Evolutionary conservation across 805 yeast species (phyloP).

Genomic region (Wickerhamiella kurtzmanii): DNA sequence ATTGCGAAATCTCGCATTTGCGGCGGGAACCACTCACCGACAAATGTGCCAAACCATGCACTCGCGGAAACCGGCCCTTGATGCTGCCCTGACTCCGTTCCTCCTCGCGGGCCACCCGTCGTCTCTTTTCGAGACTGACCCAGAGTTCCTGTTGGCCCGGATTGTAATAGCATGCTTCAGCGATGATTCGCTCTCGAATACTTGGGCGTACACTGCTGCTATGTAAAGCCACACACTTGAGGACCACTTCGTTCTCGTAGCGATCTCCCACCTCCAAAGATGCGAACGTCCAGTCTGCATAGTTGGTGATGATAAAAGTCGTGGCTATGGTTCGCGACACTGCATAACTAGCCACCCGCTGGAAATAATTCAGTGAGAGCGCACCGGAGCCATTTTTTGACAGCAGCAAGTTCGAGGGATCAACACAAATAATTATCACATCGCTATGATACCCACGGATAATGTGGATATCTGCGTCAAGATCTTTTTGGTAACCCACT

Average conservation of each 20-base stretch:
- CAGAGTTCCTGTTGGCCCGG: not conserved
- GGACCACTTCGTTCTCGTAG: not conserved
- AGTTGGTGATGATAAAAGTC: constrained; percentile 8
- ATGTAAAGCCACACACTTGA: not conserved
- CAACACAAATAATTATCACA: not conserved
- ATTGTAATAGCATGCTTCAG: not conserved
- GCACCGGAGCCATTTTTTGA: not conserved
- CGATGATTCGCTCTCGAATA: constrained; percentile 6
- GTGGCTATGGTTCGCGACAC: not conserved
- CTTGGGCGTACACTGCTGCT: constrained; percentile 3
- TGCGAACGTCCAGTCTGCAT: constrained; percentile 10
- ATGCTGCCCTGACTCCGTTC: not conserved
- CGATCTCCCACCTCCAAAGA: constrained; percentile 1
- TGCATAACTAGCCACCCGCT: not conserved
- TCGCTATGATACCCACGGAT: not conserved
- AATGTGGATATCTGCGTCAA: not conserved
- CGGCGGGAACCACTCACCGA: not conserved
- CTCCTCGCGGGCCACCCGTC: not conserved
- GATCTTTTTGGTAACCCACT: not conserved
- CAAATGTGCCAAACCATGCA: not conserved
- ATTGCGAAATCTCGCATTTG: not conserved
- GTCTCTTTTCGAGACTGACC: not conserved
- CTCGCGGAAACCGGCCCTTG: not conserved
- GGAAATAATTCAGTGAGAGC: not conserved
- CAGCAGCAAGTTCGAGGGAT: not conserved